Evolutionary conservation across 768 basidiomycete species (phyloP).

Genomic region (Leccinellum rugosiceps): DNA sequence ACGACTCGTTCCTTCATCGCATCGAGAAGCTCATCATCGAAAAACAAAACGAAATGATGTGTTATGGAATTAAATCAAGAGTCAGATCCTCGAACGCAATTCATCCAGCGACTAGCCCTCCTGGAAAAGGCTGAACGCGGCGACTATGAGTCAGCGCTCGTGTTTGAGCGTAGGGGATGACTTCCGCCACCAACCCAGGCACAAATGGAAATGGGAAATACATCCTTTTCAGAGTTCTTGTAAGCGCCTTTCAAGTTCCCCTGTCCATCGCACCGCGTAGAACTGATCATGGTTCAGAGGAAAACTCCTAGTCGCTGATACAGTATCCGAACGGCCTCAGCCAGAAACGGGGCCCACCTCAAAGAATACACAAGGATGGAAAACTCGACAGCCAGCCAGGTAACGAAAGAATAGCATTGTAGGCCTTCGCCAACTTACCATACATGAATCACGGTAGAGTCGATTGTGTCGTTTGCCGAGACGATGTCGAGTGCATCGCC

Average conservation of each 20-base stretch:
- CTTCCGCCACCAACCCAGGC: constrained; percentile 21
- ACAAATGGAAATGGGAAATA: constrained; percentile 18
- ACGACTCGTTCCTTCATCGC: not conserved
- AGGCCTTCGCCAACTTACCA: not conserved
- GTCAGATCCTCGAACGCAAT: constrained; percentile 3
- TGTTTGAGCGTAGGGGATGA: constrained; percentile 31
- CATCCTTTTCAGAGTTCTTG: constrained; percentile 12
- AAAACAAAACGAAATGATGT: too few relatives aligned
- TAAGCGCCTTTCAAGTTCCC: not conserved
- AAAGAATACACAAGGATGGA: not conserved
- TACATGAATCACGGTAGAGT: constrained; percentile 5
- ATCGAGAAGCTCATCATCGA: not conserved
- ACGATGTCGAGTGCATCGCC: constrained; percentile 18
- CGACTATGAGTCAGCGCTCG: constrained; percentile 23
- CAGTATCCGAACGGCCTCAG: not conserved
- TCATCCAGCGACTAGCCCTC: constrained; percentile 7
- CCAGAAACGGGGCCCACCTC: not conserved
- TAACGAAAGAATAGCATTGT: not conserved
- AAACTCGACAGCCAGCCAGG: not conserved
- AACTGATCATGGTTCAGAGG: constrained; percentile 2
- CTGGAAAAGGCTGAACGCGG: constrained; percentile 17
- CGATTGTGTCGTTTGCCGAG: constrained; percentile 42
- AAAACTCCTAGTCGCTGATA: constrained; percentile 13
- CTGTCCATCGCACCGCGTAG: too few relatives aligned
- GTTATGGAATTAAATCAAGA: not conserved